Percentiles rank a stretch among this genome's conserved stretches.
These are phyloP conservation scores for Cornus kousa DNA, from an alignment of 148 eudicot species.

Conservation along the genomic window DNA sequence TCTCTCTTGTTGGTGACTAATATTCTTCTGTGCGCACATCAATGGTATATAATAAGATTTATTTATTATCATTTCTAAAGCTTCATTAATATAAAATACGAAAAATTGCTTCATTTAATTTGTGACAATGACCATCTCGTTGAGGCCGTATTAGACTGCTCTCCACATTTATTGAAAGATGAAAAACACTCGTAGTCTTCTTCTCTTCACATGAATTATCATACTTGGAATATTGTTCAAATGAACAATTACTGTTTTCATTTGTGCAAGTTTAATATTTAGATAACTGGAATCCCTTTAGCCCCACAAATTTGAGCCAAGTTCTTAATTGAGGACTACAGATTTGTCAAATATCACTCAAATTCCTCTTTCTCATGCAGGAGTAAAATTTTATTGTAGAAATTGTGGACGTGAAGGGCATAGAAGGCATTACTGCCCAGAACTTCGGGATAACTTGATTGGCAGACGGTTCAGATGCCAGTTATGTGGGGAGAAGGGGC, in stretches of 20 bases:
- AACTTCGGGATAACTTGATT: slow-evolving; percentile 23
- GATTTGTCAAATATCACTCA: neutral
- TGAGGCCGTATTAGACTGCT: neutral
- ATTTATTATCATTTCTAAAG: neutral
- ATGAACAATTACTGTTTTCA: neutral
- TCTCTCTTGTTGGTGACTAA: neutral
- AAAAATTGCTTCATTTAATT: neutral
- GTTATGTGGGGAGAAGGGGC: slow-evolving; percentile 74
- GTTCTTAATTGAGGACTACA: neutral
- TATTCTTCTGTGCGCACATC: neutral
- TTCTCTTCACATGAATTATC: neutral
- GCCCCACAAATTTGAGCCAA: neutral
- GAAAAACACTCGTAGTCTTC: neutral
- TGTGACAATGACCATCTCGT: neutral
- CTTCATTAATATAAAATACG: neutral
- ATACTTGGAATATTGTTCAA: neutral
- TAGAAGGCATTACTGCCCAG: slow-evolving; percentile 74
- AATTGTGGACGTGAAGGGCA: slow-evolving; percentile 95
- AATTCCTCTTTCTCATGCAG: slow-evolving; percentile 31
- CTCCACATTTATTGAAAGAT: neutral
- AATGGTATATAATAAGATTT: neutral
- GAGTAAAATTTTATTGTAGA: slow-evolving; percentile 61
- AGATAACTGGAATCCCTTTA: neutral
- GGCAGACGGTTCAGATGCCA: slow-evolving; percentile 59
- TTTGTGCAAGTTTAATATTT: neutral